phyloP scores from a whole-genome alignment of 345 rosid species.

The Odontarrhena argentea region DNA sequence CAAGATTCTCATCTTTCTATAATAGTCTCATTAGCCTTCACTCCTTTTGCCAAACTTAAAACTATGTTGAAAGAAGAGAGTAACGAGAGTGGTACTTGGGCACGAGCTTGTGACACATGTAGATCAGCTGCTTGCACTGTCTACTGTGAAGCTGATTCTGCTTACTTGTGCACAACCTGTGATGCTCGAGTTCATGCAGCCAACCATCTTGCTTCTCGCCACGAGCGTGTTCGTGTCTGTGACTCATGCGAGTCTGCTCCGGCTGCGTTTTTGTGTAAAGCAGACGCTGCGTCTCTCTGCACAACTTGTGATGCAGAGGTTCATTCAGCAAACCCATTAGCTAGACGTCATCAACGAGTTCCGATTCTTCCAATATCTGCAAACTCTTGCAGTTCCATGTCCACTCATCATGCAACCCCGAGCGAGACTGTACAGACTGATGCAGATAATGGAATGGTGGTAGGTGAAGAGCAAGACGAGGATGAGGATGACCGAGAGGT shows the following conservation, averaged over 20 bases:
- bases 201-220: constrained; percentile 77
- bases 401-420: constrained; percentile 5
- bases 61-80: constrained; percentile 69
- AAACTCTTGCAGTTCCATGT: constrained; percentile 32
- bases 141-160: constrained; percentile 81
- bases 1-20: constrained; percentile 46
- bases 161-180: constrained; percentile 69
- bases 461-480: constrained; percentile 29
- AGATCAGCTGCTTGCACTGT: constrained; percentile 70
- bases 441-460: constrained; percentile 38
- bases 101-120: constrained; percentile 76
- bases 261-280: constrained; percentile 87
- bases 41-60: constrained; percentile 9
- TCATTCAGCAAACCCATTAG: constrained; percentile 91
- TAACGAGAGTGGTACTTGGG: constrained; percentile 49
- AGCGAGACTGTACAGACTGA: constrained; percentile 25
- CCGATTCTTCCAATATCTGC: constrained; percentile 67
- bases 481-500: constrained; percentile 79
- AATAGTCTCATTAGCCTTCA: constrained; percentile 31
- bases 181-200: constrained; percentile 76
- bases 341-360: constrained; percentile 87
- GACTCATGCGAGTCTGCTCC: constrained; percentile 83
- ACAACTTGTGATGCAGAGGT: constrained; percentile 74
- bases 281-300: constrained; percentile 90
- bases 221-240: constrained; percentile 86